Evolutionary conservation across 805 yeast genomes (phyloP).

Genomic region (Barnettozyma salicaria): DNA sequence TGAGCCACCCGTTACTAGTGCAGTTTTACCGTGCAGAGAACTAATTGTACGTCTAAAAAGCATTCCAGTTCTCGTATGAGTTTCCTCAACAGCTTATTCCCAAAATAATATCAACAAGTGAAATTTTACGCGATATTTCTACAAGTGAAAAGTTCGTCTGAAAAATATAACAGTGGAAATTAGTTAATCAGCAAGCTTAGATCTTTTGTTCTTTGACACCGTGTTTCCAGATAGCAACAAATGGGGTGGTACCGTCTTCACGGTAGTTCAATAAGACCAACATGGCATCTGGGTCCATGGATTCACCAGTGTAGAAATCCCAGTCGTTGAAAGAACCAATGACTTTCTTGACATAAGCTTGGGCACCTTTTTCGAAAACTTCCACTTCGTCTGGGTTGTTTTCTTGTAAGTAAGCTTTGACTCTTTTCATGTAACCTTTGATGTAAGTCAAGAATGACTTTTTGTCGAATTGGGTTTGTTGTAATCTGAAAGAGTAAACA

Average conservation of each 20-base stretch:
- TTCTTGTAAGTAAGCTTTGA: conserved; percentile 90
- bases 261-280: conserved; percentile 97
- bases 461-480: conserved; percentile 94
- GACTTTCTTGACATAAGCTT: conserved; percentile 92
- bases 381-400: conserved; percentile 80
- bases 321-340: conserved; percentile 95
- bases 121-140: background rate
- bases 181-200: conserved; percentile 42
- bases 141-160: background rate
- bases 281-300: conserved; percentile 99
- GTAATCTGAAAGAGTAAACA: conserved; percentile 97
- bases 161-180: background rate
- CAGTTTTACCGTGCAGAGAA: conserved; percentile 30
- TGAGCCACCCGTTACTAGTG: conserved; percentile 64
- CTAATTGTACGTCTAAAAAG: conserved; percentile 2
- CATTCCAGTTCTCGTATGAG: conserved; percentile 3
- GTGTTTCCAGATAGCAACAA: conserved; percentile 97
- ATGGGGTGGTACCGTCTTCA: conserved; percentile 99
- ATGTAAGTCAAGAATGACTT: conserved; percentile 94
- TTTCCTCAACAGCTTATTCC: background rate
- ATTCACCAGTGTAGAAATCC: conserved; percentile 99
- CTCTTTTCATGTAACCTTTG: conserved; percentile 97
- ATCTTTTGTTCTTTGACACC: conserved; percentile 88
- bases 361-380: conserved; percentile 95
- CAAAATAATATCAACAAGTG: background rate